Percentiles rank a stretch among this genome's conserved stretches.
Conservation (phyloP, 441 rosid genomes). For the Brassica hybrid region DNA sequence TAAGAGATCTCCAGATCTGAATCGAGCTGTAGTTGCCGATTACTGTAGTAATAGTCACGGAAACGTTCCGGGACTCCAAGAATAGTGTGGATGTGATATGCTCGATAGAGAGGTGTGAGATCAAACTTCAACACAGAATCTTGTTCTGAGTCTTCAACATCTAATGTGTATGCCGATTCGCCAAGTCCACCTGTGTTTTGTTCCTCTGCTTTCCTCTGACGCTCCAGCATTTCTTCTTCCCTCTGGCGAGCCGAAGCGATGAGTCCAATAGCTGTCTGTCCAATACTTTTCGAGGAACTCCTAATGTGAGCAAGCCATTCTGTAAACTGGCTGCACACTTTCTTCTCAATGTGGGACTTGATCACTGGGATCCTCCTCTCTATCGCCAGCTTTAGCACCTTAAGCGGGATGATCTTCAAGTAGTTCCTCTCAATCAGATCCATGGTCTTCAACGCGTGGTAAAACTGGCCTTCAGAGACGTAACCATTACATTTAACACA, state of each 20-base stretch:
- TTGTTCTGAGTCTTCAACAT: slow-evolving; percentile 81
- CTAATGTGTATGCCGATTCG: slow-evolving; percentile 67
- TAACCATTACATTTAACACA: slow-evolving; percentile 78
- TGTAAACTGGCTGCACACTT: slow-evolving; percentile 76
- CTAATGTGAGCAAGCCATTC: slow-evolving; percentile 91
- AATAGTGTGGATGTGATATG: slow-evolving; percentile 81
- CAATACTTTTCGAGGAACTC: slow-evolving; percentile 84
- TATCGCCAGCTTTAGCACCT: slow-evolving; percentile 60
- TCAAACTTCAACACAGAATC: slow-evolving; percentile 79
- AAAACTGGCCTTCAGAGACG: slow-evolving; percentile 73
- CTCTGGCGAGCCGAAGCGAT: slow-evolving; percentile 81
- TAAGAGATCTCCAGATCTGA: slow-evolving; percentile 87
- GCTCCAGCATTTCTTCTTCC: slow-evolving; percentile 86
- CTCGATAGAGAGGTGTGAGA: slow-evolving; percentile 86
- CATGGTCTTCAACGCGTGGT: slow-evolving; percentile 77
- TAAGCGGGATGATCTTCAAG: slow-evolving; percentile 74
- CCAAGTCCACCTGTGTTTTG: slow-evolving; percentile 66
- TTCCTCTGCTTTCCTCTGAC: slow-evolving; percentile 92
- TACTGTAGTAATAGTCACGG: slow-evolving; percentile 81
- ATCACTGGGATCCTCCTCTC: slow-evolving; percentile 78
- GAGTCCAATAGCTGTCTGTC: slow-evolving; percentile 93
- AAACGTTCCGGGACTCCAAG: slow-evolving; percentile 81
- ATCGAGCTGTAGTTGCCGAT: slow-evolving; percentile 74
- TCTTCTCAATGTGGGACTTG: slow-evolving; percentile 86
- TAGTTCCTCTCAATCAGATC: slow-evolving; percentile 79